Evolutionary conservation across 805 yeast species (phyloP), one percentile per base, ranked within the genome.

Genomic region (Kodamaea lidongshanica): DNA sequence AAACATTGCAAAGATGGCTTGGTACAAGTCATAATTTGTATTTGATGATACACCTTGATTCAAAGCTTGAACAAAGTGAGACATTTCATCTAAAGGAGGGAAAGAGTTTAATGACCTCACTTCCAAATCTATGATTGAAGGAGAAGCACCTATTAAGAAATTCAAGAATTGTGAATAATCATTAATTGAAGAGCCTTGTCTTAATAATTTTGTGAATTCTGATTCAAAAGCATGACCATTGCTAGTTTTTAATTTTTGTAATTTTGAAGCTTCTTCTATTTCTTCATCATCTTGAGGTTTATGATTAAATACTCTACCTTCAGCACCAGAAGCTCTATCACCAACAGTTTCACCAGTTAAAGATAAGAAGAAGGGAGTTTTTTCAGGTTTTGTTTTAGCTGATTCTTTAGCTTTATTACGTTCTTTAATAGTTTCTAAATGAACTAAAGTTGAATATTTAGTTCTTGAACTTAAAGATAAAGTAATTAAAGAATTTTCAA

Each of bases 351-450:
- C 74, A 17, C 86, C 85, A 4, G 73, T 50, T 12, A 80, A 60
- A 26, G 75, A 72, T 36, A 92, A 62, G 65, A 94, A 94, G 55
- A 94, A 92, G 10, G 79, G 79, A 1, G 84, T 75, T 38, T 76
- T 70, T 41, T 81, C 82, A 2, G 95, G 85, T 41, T 78, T 83
- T 5, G 22, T 27, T 63, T 83, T 84, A 19, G 92, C 83, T 1
- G 89, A 81, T 51, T 86, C 96, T 30, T 65, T 77, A 13, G 98
- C 96, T 56, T 85, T 89, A 51, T 86, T 87, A 48, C 98, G 74
- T 51, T 71, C 74, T 48, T 77, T 85, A 44, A 92, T 89, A 5
- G 77, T 72, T 45, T 92, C 97, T 42, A 92, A 58, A 52, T 92
- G 79, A 26, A 84, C 54, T 25, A 92, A 59, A 2, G 95, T 86